These are phyloP conservation scores for Fagopyrum tataricum DNA, from an alignment of 148 eudicot genomes.

Conservation along the genomic window DNA sequence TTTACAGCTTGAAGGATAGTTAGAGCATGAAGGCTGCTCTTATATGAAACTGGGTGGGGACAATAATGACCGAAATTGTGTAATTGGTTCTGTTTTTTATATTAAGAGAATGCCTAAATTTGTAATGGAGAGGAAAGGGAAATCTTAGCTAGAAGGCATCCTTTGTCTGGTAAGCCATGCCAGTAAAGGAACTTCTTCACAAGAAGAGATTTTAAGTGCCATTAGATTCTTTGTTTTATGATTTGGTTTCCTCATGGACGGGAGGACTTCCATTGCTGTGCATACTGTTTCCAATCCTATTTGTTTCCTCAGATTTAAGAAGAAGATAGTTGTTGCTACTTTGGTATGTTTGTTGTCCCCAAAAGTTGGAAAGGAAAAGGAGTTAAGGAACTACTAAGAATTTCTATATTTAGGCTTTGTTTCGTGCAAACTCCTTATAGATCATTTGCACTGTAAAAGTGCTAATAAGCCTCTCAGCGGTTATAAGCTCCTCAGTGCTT, in stretches of 20 bases:
- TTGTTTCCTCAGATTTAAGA: not conserved
- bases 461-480: too few species aligned
- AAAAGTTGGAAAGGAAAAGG: not conserved
- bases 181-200: not conserved
- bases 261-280: not conserved
- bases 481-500: too few species aligned
- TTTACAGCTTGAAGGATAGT: not conserved
- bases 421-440: too few species aligned
- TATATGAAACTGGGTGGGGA: not conserved
- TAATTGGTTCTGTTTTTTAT: not conserved
- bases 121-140: not conserved
- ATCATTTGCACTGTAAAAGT: too few species aligned
- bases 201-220: not conserved
- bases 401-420: not conserved
- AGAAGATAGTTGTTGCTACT: not conserved
- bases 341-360: not conserved
- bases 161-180: not conserved
- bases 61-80: not conserved
- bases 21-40: not conserved
- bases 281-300: not conserved
- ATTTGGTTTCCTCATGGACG: not conserved
- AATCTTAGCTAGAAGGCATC: not conserved
- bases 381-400: not conserved
- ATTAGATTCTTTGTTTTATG: not conserved
- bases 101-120: not conserved